Conservation (phyloP, 768 basidiomycete species). For the Auriculariales sp. region DNA sequence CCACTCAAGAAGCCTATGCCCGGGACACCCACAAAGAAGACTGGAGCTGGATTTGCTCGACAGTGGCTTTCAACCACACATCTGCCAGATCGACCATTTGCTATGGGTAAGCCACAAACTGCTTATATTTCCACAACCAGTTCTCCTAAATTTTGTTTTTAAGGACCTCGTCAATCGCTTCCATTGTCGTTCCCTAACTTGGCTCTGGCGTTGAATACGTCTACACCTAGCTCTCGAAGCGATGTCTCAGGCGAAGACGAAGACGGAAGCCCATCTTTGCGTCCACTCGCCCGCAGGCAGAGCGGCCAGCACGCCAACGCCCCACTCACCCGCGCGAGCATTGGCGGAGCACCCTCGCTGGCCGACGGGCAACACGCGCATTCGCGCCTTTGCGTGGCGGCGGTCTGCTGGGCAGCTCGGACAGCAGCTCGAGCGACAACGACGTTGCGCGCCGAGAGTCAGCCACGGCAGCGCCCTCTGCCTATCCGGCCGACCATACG, state of each 20-base stretch:
- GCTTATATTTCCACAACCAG: neutral
- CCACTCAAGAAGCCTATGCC: slow-evolving; percentile 44
- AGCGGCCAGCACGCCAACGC: slow-evolving; percentile 23
- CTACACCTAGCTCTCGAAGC: slow-evolving; percentile 14
- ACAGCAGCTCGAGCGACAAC: slow-evolving; percentile 11
- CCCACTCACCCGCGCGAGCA: slow-evolving; percentile 63
- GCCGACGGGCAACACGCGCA: slow-evolving; percentile 4
- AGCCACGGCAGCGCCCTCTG: slow-evolving; percentile 9
- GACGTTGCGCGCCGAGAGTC: slow-evolving; percentile 7
- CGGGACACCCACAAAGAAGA: slow-evolving; percentile 70
- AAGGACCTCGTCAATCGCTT: slow-evolving; percentile 16
- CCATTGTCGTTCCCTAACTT: slow-evolving; percentile 52
- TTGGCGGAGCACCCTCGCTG: slow-evolving; percentile 34
- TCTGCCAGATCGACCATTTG: neutral
- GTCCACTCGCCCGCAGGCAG: neutral
- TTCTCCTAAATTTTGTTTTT: no score
- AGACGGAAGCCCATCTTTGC: slow-evolving; percentile 37
- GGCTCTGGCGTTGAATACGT: no score
- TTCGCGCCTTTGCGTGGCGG: slow-evolving; percentile 17
- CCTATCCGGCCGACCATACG: neutral
- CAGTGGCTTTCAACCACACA: slow-evolving; percentile 14
- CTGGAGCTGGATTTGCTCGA: slow-evolving; percentile 8
- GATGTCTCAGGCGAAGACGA: slow-evolving; percentile 44
- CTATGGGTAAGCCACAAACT: neutral
- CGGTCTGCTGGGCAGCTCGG: slow-evolving; percentile 9